These are phyloP conservation scores for Aspergillus sparsus DNA, from an alignment of 495 filamentous ascomycete species.

Conservation along the genomic window DNA sequence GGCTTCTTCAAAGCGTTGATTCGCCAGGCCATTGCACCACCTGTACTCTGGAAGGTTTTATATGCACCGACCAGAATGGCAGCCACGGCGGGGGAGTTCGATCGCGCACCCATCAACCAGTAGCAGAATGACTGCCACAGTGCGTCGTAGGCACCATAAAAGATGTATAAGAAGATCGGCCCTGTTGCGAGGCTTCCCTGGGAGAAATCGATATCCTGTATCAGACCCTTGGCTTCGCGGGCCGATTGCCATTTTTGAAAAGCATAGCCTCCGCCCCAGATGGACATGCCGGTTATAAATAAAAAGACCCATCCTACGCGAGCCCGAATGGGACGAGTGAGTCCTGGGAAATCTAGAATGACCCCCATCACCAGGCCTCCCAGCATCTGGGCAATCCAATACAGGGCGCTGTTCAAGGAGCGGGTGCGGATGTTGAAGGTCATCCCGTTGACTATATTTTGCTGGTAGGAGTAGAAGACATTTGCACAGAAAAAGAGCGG, in stretches of 20 bases:
- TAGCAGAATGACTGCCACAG: constrained; percentile 75
- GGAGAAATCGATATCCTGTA: constrained; percentile 45
- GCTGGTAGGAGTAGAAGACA: constrained; percentile 77
- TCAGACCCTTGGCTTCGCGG: constrained; percentile 22
- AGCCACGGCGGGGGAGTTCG: constrained; percentile 81
- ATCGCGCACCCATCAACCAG: constrained; percentile 83
- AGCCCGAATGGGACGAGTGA: constrained; percentile 45
- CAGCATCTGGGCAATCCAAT: constrained; percentile 57
- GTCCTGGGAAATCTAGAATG: constrained; percentile 44
- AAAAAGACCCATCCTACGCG: constrained; percentile 46
- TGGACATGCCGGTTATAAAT: constrained; percentile 47
- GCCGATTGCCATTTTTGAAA: constrained; percentile 46
- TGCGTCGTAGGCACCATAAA: constrained; percentile 55
- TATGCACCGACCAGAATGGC: constrained; percentile 94
- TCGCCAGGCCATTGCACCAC: constrained; percentile 78
- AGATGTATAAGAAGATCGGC: constrained; percentile 57
- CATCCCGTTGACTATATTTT: constrained; percentile 55
- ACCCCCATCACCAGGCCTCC: constrained; percentile 53
- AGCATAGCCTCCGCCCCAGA: constrained; percentile 57
- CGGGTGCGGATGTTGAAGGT: constrained; percentile 54
- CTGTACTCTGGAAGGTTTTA: constrained; percentile 86
- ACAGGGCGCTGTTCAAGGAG: constrained; percentile 53
- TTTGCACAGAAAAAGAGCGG: constrained; percentile 66
- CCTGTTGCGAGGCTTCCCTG: constrained; percentile 37
- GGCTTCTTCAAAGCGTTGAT: constrained; percentile 64